Base-by-base conservation (phyloP, 108 stramenopile species). In the Stephanodiscus triporus region DNA sequence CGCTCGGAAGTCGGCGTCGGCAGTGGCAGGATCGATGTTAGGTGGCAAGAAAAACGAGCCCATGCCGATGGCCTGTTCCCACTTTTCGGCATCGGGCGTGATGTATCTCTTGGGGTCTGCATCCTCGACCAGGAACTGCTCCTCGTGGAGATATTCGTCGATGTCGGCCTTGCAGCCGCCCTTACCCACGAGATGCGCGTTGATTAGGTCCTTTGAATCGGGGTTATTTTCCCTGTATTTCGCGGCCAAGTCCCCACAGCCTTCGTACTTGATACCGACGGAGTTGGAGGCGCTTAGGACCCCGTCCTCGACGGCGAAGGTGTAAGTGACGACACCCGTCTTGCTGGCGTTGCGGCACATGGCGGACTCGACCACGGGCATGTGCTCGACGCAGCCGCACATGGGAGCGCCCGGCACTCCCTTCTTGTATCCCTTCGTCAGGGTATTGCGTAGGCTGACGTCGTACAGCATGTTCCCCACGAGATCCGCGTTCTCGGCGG, bases 361-460 rank as follows among this genome's bases (percentile, higher is more conserved):
- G 19, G 72, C 54, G 27, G 24, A 22, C 20, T 32, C 70, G 22
- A 74, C 80, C 1, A 64, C 68, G 34, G 75, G 68, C 75, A 75
- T 73, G 56, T 81, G 75, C 29, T 84, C 83, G 10, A 77, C 34
- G 64, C 83, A 84, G 27, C 60, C 77, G 42, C 83, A 84, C 66
- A 84, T 75, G 43, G 83, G 83, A 17, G 83, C 78, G 11, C 82
- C 82, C 23, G 75, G 84, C 17, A 84, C 53, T 19, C 63, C 72
- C 63, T 68, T 36, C 26, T 42, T 51, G 66, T 81, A 84, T 11
- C 84, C 84, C 53, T 72, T 65, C 34, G 16, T 37, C 36, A 32
- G 54, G 7, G 76, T 77, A 24, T 73, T 65, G 22, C 72, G 58
- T 16, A 77, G 27, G 45, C 71, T 73, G 14, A 72, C 53, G 13